A percentile compares a stretch with the other conserved stretches of the same genome.
Conservation (phyloP, 2,329 filamentous ascomycete species). For the Hansfordia pulvinata region DNA sequence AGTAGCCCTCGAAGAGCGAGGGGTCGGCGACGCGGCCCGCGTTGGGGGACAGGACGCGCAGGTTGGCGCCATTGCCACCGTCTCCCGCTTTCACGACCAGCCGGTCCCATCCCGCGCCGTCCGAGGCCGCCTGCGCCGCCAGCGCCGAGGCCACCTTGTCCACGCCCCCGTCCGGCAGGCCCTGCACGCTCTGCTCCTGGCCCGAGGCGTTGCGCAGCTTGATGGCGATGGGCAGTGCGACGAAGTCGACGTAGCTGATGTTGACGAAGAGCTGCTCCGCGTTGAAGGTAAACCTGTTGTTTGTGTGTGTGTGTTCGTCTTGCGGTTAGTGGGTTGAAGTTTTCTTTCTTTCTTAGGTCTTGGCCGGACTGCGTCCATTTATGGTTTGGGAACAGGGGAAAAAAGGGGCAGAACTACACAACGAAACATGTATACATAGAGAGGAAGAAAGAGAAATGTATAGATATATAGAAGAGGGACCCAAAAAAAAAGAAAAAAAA, state of each 20-base stretch:
- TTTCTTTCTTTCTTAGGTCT: no score
- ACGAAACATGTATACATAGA: no score
- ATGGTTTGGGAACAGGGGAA: no score
- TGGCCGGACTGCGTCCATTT: no score
- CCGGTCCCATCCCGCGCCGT: conserved; percentile 36
- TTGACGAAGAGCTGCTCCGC: conserved; percentile 48
- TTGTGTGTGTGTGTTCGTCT: no score
- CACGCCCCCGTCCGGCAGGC: conserved; percentile 32
- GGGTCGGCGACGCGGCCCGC: conserved; percentile 28
- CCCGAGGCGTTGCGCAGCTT: conserved; percentile 33
- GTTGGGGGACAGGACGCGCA: conserved; percentile 41
- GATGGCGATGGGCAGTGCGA: conserved; percentile 49
- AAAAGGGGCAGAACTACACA: no score
- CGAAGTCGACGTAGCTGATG: conserved; percentile 66
- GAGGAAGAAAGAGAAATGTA: no score
- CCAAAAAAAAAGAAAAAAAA: no score
- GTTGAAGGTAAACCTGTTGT: conserved; percentile 59
- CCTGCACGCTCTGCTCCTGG: conserved; percentile 28
- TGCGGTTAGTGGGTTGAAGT: no score
- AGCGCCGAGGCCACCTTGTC: conserved; percentile 28
- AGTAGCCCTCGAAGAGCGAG: conserved; percentile 35
- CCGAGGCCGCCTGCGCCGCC: conserved; percentile 26
- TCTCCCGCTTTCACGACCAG: conserved; percentile 29
- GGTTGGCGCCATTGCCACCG: conserved; percentile 22
- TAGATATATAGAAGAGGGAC: no score